Evolutionary conservation across 768 basidiomycete genomes (phyloP).

Genomic region (Arthromyces matolae): DNA sequence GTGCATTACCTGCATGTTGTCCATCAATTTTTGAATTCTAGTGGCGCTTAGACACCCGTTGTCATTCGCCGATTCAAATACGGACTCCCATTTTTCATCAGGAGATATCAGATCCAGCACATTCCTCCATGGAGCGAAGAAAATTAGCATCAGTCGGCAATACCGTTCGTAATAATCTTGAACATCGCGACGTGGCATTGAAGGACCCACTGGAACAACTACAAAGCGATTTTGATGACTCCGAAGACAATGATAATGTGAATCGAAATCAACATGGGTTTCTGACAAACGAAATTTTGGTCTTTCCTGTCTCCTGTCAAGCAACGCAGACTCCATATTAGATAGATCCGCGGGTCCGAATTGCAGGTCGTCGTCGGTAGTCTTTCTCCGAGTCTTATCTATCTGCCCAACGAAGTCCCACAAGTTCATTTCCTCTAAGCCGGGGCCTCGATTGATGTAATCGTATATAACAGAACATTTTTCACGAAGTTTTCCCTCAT

Average conservation of each 20-base stretch:
- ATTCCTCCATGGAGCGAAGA: slow-evolving; percentile 40
- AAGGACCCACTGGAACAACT: slow-evolving; percentile 34
- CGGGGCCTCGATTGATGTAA: background rate
- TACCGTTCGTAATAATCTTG: slow-evolving; percentile 17
- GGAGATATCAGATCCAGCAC: slow-evolving; percentile 25
- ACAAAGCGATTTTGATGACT: slow-evolving; percentile 9
- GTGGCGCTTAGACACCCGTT: slow-evolving; percentile 27
- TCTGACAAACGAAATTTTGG: background rate
- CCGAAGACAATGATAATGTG: background rate
- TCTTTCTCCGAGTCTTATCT: background rate
- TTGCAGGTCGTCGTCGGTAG: background rate
- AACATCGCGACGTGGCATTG: slow-evolving; percentile 29
- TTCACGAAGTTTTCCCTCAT: too few relatives aligned
- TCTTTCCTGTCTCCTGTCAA: background rate
- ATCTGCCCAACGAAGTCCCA: slow-evolving; percentile 1
- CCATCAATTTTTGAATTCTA: background rate
- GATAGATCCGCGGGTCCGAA: too few relatives aligned
- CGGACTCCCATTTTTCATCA: too few relatives aligned
- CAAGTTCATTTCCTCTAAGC: background rate
- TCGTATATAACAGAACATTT: background rate
- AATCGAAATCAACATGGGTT: background rate
- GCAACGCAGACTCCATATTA: background rate
- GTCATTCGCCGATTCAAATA: too few relatives aligned
- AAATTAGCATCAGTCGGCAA: slow-evolving; percentile 35
- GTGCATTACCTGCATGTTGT: slow-evolving; percentile 40